phyloP scores from a whole-genome alignment of 1,284 basidiomycete species.

The Ceratorhiza oryzae-sativae region DNA sequence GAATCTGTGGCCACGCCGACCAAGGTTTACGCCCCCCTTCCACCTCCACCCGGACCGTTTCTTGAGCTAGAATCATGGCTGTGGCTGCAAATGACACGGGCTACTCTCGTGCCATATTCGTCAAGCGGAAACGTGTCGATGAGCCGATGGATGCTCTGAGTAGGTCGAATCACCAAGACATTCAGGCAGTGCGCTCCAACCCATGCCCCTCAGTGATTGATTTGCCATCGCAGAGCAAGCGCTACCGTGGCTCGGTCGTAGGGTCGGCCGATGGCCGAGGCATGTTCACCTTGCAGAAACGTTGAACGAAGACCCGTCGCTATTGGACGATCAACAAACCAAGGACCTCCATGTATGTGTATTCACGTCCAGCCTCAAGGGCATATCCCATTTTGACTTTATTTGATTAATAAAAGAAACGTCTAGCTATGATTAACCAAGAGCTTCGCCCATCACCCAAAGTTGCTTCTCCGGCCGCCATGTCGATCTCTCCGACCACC shows the following conservation, averaged over 20 bases:
- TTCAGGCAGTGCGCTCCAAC: slow-evolving; percentile 32
- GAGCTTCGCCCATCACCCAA: slow-evolving; percentile 18
- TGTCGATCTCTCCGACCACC: slow-evolving; percentile 6
- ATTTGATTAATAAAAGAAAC: slow-evolving; percentile 2
- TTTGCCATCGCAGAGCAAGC: slow-evolving; percentile 35
- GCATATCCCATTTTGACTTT: not conserved
- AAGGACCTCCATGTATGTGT: slow-evolving; percentile 29
- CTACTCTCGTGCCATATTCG: slow-evolving; percentile 37
- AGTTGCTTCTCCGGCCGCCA: slow-evolving; percentile 18
- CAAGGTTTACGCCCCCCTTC: not conserved
- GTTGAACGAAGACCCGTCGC: slow-evolving; percentile 31
- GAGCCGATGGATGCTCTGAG: slow-evolving; percentile 34
- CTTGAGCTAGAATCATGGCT: slow-evolving; percentile 4
- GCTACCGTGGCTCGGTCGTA: slow-evolving; percentile 22
- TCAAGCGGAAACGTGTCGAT: slow-evolving; percentile 36
- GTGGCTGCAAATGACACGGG: slow-evolving; percentile 1
- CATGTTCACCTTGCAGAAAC: slow-evolving; percentile 35
- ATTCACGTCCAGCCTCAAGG: slow-evolving; percentile 1
- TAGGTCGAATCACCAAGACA: slow-evolving; percentile 4
- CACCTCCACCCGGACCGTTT: not conserved
- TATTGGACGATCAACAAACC: slow-evolving; percentile 26
- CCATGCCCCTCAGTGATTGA: slow-evolving; percentile 26
- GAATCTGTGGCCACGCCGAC: not conserved
- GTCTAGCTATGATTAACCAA: slow-evolving; percentile 29
- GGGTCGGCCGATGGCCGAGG: slow-evolving; percentile 3